phyloP scores from a whole-genome alignment of 345 rosid genomes.

The Eucalyptus regnans region DNA sequence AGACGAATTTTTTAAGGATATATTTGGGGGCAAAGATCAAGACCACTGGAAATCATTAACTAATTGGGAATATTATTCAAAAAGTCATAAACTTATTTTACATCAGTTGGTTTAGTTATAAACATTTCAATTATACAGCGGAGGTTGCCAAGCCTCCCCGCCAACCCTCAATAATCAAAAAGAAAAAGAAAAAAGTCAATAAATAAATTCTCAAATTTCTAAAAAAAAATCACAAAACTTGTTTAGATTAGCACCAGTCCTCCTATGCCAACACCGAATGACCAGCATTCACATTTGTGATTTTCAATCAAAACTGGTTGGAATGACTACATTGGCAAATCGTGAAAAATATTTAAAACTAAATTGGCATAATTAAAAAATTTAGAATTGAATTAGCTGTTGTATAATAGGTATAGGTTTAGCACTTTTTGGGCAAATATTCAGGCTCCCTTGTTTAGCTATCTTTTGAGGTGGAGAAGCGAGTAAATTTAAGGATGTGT shows the following conservation, averaged over 20 bases:
- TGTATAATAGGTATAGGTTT: too few relatives aligned
- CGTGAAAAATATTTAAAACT: too few relatives aligned
- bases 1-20: background rate
- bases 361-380: too few relatives aligned
- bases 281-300: background rate
- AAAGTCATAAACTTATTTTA: too few relatives aligned
- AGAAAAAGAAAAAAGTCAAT: too few relatives aligned
- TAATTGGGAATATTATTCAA: background rate
- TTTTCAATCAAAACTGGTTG: too few relatives aligned
- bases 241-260: background rate
- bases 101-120: too few relatives aligned
- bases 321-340: too few relatives aligned
- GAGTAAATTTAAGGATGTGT: background rate
- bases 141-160: accelerated
- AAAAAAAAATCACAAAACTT: too few relatives aligned
- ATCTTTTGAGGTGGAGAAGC: background rate
- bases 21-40: background rate
- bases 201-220: background rate
- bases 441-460: background rate
- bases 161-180: background rate
- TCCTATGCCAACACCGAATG: too few relatives aligned
- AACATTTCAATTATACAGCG: accelerated
- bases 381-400: too few relatives aligned
- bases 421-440: background rate
- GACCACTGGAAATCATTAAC: background rate